Evolutionary conservation across 257 asterid species (phyloP).

Genomic region (Jacaranda copaia): DNA sequence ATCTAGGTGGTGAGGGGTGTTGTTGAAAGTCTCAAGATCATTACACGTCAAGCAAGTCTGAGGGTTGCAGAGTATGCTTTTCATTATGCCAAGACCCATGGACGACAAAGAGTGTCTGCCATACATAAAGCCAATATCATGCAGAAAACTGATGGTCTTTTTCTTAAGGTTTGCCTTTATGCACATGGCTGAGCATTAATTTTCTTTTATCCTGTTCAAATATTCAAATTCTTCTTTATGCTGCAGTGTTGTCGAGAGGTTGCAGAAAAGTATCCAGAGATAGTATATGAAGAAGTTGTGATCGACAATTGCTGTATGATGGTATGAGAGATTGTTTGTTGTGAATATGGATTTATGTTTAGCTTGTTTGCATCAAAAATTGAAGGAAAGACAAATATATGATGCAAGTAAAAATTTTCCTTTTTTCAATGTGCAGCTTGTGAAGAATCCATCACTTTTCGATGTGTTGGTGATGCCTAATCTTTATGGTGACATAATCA

Average conservation of each 20-base stretch:
- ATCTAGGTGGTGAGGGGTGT: constrained; percentile 95
- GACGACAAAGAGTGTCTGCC: constrained; percentile 92
- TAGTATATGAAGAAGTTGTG: constrained; percentile 89
- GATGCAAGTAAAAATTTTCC: constrained; percentile 15
- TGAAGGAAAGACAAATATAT: constrained; percentile 10
- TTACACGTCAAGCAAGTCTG: constrained; percentile 93
- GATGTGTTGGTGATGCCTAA: constrained; percentile 89
- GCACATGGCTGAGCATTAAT: not conserved
- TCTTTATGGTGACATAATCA: constrained; percentile 72
- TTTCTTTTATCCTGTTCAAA: constrained; percentile 31
- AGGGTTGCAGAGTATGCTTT: constrained; percentile 98
- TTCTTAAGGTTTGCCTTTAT: constrained; percentile 74
- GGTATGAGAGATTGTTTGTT: constrained; percentile 54
- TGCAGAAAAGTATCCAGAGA: constrained; percentile 91
- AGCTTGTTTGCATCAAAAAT: constrained; percentile 12
- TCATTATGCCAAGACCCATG: constrained; percentile 91
- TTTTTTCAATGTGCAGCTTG: constrained; percentile 61
- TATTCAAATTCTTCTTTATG: constrained; percentile 39
- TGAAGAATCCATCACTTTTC: constrained; percentile 83
- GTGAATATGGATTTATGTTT: constrained; percentile 12
- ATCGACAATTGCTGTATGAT: constrained; percentile 97
- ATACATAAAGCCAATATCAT: constrained; percentile 99
- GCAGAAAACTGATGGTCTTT: constrained; percentile 99
- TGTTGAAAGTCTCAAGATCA: constrained; percentile 95
- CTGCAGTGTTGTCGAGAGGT: constrained; percentile 97